Base-by-base conservation (phyloP, 441 rosid genomes). In the Rhodomyrtus psidioides region DNA sequence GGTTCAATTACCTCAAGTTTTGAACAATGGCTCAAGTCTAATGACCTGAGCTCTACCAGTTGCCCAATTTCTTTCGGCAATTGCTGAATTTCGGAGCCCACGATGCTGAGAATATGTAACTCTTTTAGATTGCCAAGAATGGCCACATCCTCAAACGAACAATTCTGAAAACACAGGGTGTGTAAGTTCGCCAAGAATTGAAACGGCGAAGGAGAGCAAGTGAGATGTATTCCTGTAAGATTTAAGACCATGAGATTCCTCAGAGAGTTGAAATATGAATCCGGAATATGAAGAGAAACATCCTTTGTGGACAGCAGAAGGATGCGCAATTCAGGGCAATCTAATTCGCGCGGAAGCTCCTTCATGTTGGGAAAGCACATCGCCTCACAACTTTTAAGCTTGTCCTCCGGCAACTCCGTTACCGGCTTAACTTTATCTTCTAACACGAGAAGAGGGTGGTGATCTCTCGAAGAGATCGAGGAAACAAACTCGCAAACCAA, bases 341-440 rank as follows among this genome's bases (percentile, higher is more conserved):
- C 9, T 59, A 27, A 27, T 7, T 59, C 70, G 14, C 15, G 0
- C 1, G 39, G 70, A 27, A 27, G 21, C 6, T 59, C 21, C 6
- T 59, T 3, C 5, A 59, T 7, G 4, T 27, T 4, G 2, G 70
- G 70, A 59, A 59, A 27, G 21, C 70, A 59, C 15, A 59, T 7
- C 0, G 70, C 4, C 0, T 0, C 0, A 27, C 70, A 59, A 27
- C 0, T 59, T 15, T 27, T 3, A 1, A 7, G 21, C 10, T 0
- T 27, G 0, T 59, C 10, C 2, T 6, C 15, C 0, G 0, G 2
- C 39, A 3, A 59, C 0, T 27, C 1, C 27, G 10, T 6, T 6
- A 0, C 10, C 2, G 0, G 1, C 1, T 0, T n/a, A n/a, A n/a
- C n/a, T n/a, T n/a, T 0, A 3, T 59, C 21, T 6, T 59, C 15